Evolutionary conservation across 192 early-diverging fungal genomes (phyloP).

Genomic region (Mortierella hygrophila): DNA sequence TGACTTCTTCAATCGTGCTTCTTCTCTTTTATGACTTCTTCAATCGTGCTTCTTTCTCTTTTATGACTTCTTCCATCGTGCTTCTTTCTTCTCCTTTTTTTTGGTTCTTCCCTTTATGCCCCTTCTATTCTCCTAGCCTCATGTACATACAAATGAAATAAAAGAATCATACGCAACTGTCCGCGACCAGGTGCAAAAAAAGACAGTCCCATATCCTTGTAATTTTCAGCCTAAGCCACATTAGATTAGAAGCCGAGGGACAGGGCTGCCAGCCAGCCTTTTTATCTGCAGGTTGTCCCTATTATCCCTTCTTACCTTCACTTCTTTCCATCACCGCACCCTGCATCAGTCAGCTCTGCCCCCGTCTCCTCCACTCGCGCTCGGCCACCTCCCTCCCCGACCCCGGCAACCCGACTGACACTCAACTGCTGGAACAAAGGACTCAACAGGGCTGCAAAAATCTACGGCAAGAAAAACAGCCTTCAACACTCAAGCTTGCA

Average conservation of each 20-base stretch:
- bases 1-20: not conserved
- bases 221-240: slow-evolving; percentile 3
- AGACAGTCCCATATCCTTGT: not conserved
- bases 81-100: not conserved
- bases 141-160: not conserved
- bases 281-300: no score
- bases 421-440: not conserved
- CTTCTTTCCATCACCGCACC: not conserved
- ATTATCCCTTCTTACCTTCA: not conserved
- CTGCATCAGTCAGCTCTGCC: not conserved
- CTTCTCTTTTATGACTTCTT: not conserved
- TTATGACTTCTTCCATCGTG: not conserved
- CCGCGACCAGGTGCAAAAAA: not conserved
- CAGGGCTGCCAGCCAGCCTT: not conserved
- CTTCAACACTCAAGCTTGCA: not conserved
- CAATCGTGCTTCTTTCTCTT: not conserved
- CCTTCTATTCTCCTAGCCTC: not conserved
- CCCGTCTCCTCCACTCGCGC: not conserved
- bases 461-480: not conserved
- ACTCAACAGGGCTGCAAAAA: not conserved
- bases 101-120: not conserved
- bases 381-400: not conserved
- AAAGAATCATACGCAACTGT: not conserved
- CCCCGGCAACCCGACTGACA: not conserved
- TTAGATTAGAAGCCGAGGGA: not conserved